Base-by-base conservation (phyloP, 352 stramenopile species). In the Globisporangium mamillatum region DNA sequence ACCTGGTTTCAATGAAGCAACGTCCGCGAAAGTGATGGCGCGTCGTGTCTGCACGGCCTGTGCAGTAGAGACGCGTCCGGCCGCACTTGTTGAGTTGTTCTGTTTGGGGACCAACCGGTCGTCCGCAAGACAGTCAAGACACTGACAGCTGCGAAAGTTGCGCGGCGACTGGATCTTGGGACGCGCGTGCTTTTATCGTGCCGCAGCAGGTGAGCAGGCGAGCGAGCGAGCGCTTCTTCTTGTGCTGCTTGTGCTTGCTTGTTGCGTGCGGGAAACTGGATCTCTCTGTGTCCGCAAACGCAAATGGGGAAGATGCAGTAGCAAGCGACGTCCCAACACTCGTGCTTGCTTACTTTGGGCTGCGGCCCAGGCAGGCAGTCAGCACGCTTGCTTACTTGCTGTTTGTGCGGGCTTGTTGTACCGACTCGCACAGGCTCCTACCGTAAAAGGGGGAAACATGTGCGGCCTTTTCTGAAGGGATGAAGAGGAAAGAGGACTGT, bases 231-330 rank as follows among this genome's bases (percentile, higher is more conserved):
- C 14, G 38, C 38, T 48, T 48, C 16, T 50, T 50, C 16, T n/a
- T 50, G 25, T 32, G 27, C 29, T 14, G 50, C 50, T 56, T 56
- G 1, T 29, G 50, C 4, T 5, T 18, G 7, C 8, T 55, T 16
- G 48, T 16, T 24, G 48, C 48, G 48, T 41, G 54, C 54, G 54
- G 18, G 54, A n/a, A 60, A 60, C 55, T 60, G 55, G 55, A 60
- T 60, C 55, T 60, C 55, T 25, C 7, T 16, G 0, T 41, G n/a
- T 16, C 50, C n/a, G 9, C 8, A 25, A 27, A 14, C 38, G 14
- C 38, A 46, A 46, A 46, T 46, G 14, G 38, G 38, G 38, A 44
- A 48, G 14, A 48, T 6, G 41, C 14, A 50, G 38, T 12, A 50
- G 14, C 38, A 22, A 48, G 44, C 16, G 44, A 2, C 7, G 44